Percentiles rank a stretch among this genome's conserved stretches.
phyloP scores from a whole-genome alignment of 805 yeast species.

The Pichia cabralensis region DNA sequence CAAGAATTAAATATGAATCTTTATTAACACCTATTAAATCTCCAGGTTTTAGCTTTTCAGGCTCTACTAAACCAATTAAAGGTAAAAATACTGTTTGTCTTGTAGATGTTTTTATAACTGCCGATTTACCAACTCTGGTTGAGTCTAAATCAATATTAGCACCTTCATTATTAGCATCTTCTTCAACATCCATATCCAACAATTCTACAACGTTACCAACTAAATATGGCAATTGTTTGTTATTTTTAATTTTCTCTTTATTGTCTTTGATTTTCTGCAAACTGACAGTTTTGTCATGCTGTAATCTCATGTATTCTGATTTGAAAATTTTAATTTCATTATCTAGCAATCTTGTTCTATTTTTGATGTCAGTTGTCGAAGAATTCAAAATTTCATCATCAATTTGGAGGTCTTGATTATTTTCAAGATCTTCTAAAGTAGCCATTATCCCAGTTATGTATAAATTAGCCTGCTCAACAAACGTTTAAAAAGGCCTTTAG shows the following conservation, averaged over 20 bases:
- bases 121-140: constrained; percentile 88
- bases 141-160: constrained; percentile 93
- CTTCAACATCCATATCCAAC: constrained; percentile 77
- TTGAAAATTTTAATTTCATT: constrained; percentile 93
- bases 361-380: constrained; percentile 73
- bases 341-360: constrained; percentile 79
- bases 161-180: constrained; percentile 79
- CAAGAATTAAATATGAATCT: constrained; percentile 87
- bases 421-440: constrained; percentile 74
- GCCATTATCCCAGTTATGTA: constrained; percentile 55
- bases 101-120: constrained; percentile 94
- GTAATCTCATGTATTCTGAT: constrained; percentile 80
- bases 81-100: constrained; percentile 97
- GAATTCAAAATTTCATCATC: constrained; percentile 75
- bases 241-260: constrained; percentile 90
- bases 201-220: constrained; percentile 96
- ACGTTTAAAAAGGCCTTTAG: too few species aligned
- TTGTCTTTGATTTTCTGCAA: constrained; percentile 89
- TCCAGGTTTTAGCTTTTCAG: constrained; percentile 87
- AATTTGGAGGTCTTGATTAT: constrained; percentile 44
- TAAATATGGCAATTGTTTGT: constrained; percentile 88
- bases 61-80: constrained; percentile 89
- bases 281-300: constrained; percentile 92
- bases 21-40: constrained; percentile 96
- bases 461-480: too few species aligned